Evolutionary conservation across 192 early-diverging fungal species (phyloP).

Genomic region (Diversispora eburnea): DNA sequence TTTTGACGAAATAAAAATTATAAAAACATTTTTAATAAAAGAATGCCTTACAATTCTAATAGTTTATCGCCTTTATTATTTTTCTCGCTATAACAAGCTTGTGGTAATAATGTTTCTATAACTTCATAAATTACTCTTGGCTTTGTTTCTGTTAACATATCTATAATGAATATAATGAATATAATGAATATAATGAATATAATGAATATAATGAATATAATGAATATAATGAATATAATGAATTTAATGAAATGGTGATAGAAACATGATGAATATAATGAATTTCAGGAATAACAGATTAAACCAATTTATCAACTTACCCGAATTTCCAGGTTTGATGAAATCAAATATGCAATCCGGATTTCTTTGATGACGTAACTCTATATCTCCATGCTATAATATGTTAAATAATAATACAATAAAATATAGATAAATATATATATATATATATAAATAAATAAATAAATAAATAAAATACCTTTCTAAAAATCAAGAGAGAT

Average conservation of each 20-base stretch:
- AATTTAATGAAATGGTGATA: neutral
- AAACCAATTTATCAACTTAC: slow-evolving; percentile 14
- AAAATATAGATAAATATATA: no score
- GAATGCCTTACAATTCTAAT: slow-evolving; percentile 71
- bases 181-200: neutral
- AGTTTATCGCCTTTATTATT: slow-evolving; percentile 62
- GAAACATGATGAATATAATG: neutral
- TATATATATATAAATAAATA: no score
- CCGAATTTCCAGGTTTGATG: slow-evolving; percentile 64
- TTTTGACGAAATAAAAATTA: neutral
- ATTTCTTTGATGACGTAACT: slow-evolving; percentile 89
- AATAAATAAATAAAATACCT: slow-evolving; percentile 39
- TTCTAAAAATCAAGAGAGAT: slow-evolving; percentile 85
- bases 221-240: neutral
- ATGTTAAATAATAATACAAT: neutral
- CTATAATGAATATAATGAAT: slow-evolving; percentile 17
- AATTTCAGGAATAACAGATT: no score
- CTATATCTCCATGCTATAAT: slow-evolving; percentile 73
- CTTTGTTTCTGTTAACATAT: slow-evolving; percentile 66
- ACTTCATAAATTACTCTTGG: slow-evolving; percentile 80
- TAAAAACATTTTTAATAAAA: neutral
- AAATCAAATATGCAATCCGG: slow-evolving; percentile 96
- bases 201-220: neutral
- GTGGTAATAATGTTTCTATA: slow-evolving; percentile 88
- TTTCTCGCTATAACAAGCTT: slow-evolving; percentile 60